Evolutionary conservation across 2,329 filamentous ascomycete genomes (phyloP).

Genomic region (Neoascochyta sp.): DNA sequence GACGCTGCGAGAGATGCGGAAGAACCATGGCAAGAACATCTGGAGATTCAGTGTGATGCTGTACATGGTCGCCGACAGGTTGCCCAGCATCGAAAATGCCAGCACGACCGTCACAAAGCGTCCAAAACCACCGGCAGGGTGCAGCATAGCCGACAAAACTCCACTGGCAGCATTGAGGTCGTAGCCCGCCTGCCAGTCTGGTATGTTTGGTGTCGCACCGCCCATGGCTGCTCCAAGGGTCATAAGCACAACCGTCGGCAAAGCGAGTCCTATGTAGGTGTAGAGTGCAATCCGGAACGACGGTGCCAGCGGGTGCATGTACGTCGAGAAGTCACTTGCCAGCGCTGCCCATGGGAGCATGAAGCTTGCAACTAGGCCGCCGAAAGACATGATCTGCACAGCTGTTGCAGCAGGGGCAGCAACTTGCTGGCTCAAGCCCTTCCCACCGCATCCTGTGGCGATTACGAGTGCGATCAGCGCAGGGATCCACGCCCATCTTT

Average conservation of each 20-base stretch:
- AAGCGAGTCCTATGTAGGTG: conserved; percentile 53
- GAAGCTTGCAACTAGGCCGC: conserved; percentile 60
- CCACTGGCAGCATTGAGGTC: conserved; percentile 54
- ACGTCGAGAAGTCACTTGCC: conserved; percentile 59
- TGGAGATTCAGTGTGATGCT: conserved; percentile 63
- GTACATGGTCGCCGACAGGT: conserved; percentile 59
- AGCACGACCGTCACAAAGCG: conserved; percentile 60
- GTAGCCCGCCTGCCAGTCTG: conserved; percentile 55
- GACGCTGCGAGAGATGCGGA: conserved; percentile 54
- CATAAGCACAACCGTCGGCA: conserved; percentile 59
- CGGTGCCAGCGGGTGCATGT: conserved; percentile 55
- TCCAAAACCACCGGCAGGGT: conserved; percentile 57
- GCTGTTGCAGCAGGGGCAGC: conserved; percentile 44
- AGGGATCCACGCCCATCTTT: conserved; percentile 57
- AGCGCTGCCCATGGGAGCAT: conserved; percentile 61
- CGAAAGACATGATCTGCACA: conserved; percentile 52
- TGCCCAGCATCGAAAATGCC: conserved; percentile 52
- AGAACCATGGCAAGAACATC: conserved; percentile 56
- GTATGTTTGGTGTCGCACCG: conserved; percentile 54
- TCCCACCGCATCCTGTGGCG: conserved; percentile 53
- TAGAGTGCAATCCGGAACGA: conserved; percentile 53
- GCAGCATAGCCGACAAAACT: conserved; percentile 58
- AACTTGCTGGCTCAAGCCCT: conserved; percentile 49
- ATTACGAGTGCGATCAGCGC: conserved; percentile 55
- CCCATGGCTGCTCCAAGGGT: conserved; percentile 62